These are phyloP conservation scores for Medicago ruthenica DNA, from an alignment of 306 rosid species.

Conservation along the genomic window DNA sequence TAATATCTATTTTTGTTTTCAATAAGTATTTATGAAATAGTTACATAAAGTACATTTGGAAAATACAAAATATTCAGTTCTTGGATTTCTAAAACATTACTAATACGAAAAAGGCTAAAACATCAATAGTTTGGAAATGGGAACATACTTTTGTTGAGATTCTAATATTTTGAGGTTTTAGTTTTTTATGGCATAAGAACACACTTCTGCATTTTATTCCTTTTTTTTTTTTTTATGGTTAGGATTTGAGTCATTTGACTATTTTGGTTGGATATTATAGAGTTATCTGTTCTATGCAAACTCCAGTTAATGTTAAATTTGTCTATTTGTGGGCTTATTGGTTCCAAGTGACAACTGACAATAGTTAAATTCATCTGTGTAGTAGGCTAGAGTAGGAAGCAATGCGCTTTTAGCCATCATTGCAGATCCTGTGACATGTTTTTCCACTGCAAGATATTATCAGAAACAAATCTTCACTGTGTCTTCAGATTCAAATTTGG, in stretches of 20 bases:
- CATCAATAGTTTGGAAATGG: too few species aligned
- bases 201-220: slow-evolving; percentile 21
- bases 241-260: not conserved
- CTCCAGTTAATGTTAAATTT: not conserved
- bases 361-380: slow-evolving; percentile 45
- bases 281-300: not conserved
- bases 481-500: slow-evolving; percentile 72
- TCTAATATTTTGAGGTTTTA: slow-evolving; percentile 13
- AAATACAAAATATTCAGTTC: too few species aligned
- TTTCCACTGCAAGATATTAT: slow-evolving; percentile 84
- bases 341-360: slow-evolving; percentile 47
- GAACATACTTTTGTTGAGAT: not conserved
- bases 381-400: slow-evolving; percentile 85
- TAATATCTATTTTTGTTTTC: too few species aligned
- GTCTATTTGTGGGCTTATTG: slow-evolving; percentile 28
- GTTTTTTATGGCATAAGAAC: slow-evolving; percentile 15
- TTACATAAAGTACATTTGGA: too few species aligned
- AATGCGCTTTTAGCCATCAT: slow-evolving; percentile 77
- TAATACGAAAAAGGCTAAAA: too few species aligned
- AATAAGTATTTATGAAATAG: too few species aligned
- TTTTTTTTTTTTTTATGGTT: not conserved
- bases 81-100: too few species aligned
- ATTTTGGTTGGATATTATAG: not conserved
- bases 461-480: slow-evolving; percentile 86
- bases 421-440: slow-evolving; percentile 98